Conservation (phyloP, 169 alveolate species). For the Plasmodium vivax region DNA sequence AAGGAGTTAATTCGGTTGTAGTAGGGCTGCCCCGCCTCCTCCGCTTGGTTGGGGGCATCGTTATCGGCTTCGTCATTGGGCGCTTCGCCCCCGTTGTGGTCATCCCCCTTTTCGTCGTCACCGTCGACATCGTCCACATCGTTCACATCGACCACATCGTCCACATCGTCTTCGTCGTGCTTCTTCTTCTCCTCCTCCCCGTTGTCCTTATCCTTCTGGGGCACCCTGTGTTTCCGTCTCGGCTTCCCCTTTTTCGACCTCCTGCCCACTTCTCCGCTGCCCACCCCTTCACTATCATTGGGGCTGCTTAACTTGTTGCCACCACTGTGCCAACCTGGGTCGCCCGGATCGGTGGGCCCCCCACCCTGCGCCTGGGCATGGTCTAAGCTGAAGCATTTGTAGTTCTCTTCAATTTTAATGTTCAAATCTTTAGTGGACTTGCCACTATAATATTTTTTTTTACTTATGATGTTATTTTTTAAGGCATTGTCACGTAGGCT, state of each 20-base stretch:
- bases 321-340: not conserved
- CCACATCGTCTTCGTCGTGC: not conserved
- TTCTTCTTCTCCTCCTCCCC: not conserved
- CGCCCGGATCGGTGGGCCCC: not conserved
- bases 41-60: not conserved
- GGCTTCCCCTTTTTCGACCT: not conserved
- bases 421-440: slow-evolving; percentile 27
- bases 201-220: not conserved
- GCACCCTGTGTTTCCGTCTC: not conserved
- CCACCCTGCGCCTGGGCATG: not conserved
- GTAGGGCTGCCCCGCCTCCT: not conserved
- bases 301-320: not conserved
- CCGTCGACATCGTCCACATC: too few species aligned
- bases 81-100: not conserved
- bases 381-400: slow-evolving; percentile 25
- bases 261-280: not conserved
- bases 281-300: not conserved
- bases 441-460: slow-evolving; percentile 25
- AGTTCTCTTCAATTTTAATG: slow-evolving; percentile 46
- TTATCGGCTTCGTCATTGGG: not conserved
- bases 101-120: not conserved
- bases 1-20: not conserved
- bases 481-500: slow-evolving; percentile 42
- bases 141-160: too few species aligned
- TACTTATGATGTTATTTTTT: not conserved